Evolutionary conservation across 2,329 filamentous ascomycete genomes (phyloP).

Genomic region (Pseudogymnoascus sp.): DNA sequence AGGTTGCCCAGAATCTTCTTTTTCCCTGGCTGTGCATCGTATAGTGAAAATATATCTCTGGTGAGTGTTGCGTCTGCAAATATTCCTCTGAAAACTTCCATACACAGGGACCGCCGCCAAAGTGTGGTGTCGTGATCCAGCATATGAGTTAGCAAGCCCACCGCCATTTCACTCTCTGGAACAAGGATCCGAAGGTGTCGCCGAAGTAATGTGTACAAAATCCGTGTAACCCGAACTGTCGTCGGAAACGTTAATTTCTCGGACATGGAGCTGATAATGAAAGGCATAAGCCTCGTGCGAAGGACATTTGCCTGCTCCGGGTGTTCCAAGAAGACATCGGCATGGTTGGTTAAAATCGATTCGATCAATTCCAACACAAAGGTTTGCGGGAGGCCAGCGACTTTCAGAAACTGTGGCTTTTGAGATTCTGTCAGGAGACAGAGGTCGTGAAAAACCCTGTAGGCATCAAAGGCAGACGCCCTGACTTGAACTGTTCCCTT

Average conservation of each 20-base stretch:
- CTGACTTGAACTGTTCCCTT: conserved; percentile 58
- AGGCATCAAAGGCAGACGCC: conserved; percentile 75
- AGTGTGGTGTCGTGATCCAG: conserved; percentile 72
- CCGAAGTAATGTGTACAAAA: conserved; percentile 72
- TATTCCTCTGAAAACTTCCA: conserved; percentile 82
- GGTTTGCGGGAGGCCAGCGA: conserved; percentile 67
- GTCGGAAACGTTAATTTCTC: conserved; percentile 73
- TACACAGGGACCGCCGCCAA: conserved; percentile 84
- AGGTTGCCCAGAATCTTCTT: conserved; percentile 73
- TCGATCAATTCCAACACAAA: conserved; percentile 90
- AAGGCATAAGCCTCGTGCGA: conserved; percentile 68
- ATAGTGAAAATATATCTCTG: conserved; percentile 69
- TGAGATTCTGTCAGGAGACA: conserved; percentile 81
- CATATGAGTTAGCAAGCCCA: conserved; percentile 74
- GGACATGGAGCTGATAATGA: conserved; percentile 68
- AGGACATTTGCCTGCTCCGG: conserved; percentile 74
- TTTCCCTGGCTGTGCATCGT: conserved; percentile 63
- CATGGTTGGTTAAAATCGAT: conserved; percentile 78
- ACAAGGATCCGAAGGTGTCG: conserved; percentile 67
- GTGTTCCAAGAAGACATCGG: conserved; percentile 68
- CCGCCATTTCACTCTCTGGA: conserved; percentile 71
- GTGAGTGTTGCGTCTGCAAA: conserved; percentile 74
- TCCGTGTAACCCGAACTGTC: conserved; percentile 71
- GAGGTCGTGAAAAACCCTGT: conserved; percentile 78
- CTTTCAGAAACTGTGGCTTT: conserved; percentile 70